phyloP scores from a whole-genome alignment of 208 protist species.

The Leishmania arabica region DNA sequence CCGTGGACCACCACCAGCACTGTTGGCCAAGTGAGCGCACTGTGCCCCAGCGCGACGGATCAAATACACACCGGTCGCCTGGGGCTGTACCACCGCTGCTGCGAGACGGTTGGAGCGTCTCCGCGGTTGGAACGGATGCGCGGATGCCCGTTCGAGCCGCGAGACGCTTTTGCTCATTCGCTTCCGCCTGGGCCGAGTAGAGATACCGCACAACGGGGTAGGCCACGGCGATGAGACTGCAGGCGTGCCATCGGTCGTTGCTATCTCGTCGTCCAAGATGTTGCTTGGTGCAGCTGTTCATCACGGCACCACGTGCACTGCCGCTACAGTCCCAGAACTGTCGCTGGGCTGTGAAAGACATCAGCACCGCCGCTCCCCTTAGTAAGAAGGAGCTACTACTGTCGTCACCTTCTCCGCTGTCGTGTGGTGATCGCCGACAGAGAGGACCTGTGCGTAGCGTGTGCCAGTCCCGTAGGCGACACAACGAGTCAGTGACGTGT shows the following conservation, averaged over 20 bases:
- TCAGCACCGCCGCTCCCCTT: slow-evolving; percentile 20
- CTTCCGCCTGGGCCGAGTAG: not conserved
- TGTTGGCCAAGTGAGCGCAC: slow-evolving; percentile 8
- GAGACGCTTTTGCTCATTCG: not conserved
- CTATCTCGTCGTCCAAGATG: not conserved
- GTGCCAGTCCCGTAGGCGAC: not conserved
- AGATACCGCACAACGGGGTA: slow-evolving; percentile 11
- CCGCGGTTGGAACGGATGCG: not conserved
- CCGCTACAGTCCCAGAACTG: not conserved
- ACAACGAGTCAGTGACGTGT: not conserved
- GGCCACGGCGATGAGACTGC: not conserved
- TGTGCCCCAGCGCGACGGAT: not conserved
- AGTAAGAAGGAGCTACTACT: slow-evolving; percentile 2
- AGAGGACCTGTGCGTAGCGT: not conserved
- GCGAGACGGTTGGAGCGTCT: not conserved
- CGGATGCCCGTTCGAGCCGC: not conserved
- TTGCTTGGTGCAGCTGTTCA: not conserved
- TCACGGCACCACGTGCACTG: not conserved
- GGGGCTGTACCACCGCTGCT: not conserved
- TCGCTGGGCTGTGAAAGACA: slow-evolving; percentile 14
- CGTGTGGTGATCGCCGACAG: not conserved
- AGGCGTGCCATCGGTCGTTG: slow-evolving; percentile 7
- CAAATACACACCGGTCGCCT: not conserved
- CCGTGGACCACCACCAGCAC: slow-evolving; percentile 30
- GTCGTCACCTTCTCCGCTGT: not conserved